phyloP scores from a whole-genome alignment of 2,329 filamentous ascomycete genomes.

The Colletotrichum tabaci region DNA sequence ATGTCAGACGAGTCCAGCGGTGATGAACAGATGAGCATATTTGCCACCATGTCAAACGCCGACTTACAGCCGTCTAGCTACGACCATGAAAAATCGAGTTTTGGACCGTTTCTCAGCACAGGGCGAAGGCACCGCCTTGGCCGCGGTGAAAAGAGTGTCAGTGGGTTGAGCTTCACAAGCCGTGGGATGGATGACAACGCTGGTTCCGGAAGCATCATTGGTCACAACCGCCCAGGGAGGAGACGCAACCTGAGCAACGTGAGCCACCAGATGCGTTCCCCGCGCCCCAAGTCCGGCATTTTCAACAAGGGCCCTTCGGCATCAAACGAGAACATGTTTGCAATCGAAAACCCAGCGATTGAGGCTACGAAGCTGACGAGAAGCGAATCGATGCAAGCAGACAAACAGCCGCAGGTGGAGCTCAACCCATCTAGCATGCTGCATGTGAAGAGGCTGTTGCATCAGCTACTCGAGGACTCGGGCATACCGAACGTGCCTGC shows the following conservation, averaged over 20 bases:
- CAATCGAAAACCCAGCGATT: constrained; percentile 61
- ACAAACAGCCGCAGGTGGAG: constrained; percentile 82
- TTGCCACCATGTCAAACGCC: constrained; percentile 79
- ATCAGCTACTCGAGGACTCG: constrained; percentile 85
- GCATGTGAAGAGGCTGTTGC: constrained; percentile 88
- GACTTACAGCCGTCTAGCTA: constrained; percentile 75
- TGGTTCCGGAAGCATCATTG: constrained; percentile 69
- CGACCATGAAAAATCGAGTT: constrained; percentile 81
- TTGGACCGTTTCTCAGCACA: constrained; percentile 80
- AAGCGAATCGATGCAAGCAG: constrained; percentile 86
- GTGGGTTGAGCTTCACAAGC: constrained; percentile 77
- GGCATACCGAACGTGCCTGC: constrained; percentile 79
- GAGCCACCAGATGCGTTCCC: constrained; percentile 82
- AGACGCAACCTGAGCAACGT: constrained; percentile 88
- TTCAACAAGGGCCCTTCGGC: constrained; percentile 71
- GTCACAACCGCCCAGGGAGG: constrained; percentile 74
- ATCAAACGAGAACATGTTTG: constrained; percentile 66
- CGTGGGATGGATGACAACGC: constrained; percentile 78
- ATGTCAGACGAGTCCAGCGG: constrained; percentile 97
- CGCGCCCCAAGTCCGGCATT: constrained; percentile 72
- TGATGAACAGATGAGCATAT: constrained; percentile 91
- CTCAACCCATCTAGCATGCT: constrained; percentile 89
- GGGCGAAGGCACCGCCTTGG: constrained; percentile 83
- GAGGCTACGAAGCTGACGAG: constrained; percentile 72
- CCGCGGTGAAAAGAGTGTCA: constrained; percentile 81